Percentiles rank a stretch among this genome's conserved stretches.
Evolutionary conservation across 78 protist genomes (phyloP).

Genomic region (Bodo saltans): DNA sequence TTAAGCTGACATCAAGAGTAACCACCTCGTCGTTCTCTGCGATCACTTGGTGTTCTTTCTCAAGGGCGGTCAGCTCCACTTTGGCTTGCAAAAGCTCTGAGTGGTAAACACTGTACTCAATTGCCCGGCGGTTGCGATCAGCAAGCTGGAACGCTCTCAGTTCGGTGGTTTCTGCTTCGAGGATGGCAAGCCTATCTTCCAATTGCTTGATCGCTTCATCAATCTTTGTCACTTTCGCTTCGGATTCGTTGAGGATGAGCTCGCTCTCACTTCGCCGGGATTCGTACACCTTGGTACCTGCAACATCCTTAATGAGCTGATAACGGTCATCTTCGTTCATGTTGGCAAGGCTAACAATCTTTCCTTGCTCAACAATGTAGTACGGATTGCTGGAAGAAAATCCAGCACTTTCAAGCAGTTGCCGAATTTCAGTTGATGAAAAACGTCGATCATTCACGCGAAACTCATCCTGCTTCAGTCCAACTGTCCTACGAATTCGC

Average conservation of each 20-base stretch:
- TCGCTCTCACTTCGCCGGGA: slow-evolving; percentile 69
- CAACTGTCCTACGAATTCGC: slow-evolving; percentile 66
- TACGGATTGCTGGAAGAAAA: slow-evolving; percentile 94
- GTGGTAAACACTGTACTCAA: slow-evolving; percentile 65
- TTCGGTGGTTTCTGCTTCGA: slow-evolving; percentile 77
- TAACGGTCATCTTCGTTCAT: slow-evolving; percentile 84
- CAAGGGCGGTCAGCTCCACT: slow-evolving; percentile 30
- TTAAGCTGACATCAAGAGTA: no score
- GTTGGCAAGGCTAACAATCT: slow-evolving; percentile 67
- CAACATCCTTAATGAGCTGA: slow-evolving; percentile 89
- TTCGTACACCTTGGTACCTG: slow-evolving; percentile 94
- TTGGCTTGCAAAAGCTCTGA: slow-evolving; percentile 21
- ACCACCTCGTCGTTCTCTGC: no score
- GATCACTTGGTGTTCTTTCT: slow-evolving; percentile 13
- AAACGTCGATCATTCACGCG: slow-evolving; percentile 64
- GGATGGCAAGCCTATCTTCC: slow-evolving; percentile 60
- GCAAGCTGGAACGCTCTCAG: slow-evolving; percentile 47
- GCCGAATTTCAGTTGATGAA: slow-evolving; percentile 46
- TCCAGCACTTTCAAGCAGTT: slow-evolving; percentile 93
- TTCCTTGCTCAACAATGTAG: slow-evolving; percentile 97
- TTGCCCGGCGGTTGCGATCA: slow-evolving; percentile 41
- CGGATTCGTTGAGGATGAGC: slow-evolving; percentile 65
- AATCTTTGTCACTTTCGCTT: slow-evolving; percentile 36
- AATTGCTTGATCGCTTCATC: slow-evolving; percentile 54
- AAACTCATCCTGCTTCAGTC: slow-evolving; percentile 88